Evolutionary conservation across 371 early-diverging fungal species (phyloP).

Genomic region (Cokeromyces recurvatus): DNA sequence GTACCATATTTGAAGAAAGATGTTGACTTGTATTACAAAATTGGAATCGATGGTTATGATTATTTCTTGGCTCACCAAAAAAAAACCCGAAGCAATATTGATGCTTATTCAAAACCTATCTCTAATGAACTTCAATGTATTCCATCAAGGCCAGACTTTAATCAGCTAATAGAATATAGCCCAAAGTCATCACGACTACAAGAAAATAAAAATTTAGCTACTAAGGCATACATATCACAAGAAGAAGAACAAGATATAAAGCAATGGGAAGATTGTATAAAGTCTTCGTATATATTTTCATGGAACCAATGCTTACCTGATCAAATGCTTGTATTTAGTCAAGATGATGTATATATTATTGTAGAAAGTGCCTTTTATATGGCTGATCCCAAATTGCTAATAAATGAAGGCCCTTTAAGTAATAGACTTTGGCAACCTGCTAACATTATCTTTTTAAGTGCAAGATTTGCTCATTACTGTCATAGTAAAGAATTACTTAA

Average conservation of each 20-base stretch:
- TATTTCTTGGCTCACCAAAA: too few relatives aligned
- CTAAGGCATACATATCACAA: too few relatives aligned
- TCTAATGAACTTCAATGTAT: slow-evolving; percentile 12
- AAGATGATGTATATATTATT: slow-evolving; percentile 57
- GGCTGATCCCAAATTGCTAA: slow-evolving; percentile 22
- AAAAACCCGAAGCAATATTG: too few relatives aligned
- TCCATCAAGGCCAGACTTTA: slow-evolving; percentile 6
- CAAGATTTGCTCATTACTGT: slow-evolving; percentile 82
- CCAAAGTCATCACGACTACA: too few relatives aligned
- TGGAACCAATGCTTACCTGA: slow-evolving; percentile 74
- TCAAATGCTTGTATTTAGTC: slow-evolving; percentile 89
- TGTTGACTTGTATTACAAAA: slow-evolving; percentile 20
- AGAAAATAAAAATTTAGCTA: too few relatives aligned
- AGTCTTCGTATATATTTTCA: slow-evolving; percentile 49
- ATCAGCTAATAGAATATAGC: slow-evolving; percentile 2
- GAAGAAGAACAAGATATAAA: slow-evolving; percentile 27
- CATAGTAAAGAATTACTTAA: slow-evolving; percentile 63
- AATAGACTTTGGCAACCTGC: slow-evolving; percentile 67
- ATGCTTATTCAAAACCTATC: too few relatives aligned
- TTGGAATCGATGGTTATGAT: slow-evolving; percentile 21
- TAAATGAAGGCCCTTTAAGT: slow-evolving; percentile 16
- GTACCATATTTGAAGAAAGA: slow-evolving; percentile 4
- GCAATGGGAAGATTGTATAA: slow-evolving; percentile 20
- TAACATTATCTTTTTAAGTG: slow-evolving; percentile 78
- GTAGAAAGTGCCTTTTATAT: slow-evolving; percentile 60